These are phyloP conservation scores for Calvatia gigantea DNA, from an alignment of 768 basidiomycete genomes.

Conservation along the genomic window DNA sequence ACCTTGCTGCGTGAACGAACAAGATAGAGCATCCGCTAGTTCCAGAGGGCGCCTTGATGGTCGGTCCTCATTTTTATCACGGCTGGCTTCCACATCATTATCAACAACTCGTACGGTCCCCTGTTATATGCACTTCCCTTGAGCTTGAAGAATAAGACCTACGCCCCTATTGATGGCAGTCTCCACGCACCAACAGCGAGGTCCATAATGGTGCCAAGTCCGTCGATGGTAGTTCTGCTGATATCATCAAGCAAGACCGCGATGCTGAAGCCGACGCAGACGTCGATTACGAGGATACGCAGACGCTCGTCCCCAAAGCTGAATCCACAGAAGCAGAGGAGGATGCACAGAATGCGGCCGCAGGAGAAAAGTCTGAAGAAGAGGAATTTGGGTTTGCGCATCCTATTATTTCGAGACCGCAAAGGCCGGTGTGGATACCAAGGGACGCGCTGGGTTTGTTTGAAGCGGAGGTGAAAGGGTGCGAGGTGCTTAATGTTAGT, in stretches of 20 bases:
- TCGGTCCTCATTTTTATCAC: conserved; percentile 84
- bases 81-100: conserved; percentile 65
- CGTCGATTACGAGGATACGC: not conserved
- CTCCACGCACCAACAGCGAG: conserved; percentile 1
- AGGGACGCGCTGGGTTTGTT: conserved; percentile 62
- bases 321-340: conserved; percentile 8
- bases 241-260: not conserved
- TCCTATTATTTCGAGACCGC: conserved; percentile 72
- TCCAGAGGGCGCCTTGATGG: conserved; percentile 78
- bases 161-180: conserved; percentile 23
- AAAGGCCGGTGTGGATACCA: conserved; percentile 85
- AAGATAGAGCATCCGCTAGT: conserved; percentile 53
- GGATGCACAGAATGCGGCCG: conserved; percentile 1
- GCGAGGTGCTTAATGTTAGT: conserved; percentile 57
- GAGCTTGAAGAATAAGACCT: conserved; percentile 70
- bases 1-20: conserved; percentile 61
- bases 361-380: conserved; percentile 21
- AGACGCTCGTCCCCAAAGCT: conserved; percentile 7
- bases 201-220: not conserved
- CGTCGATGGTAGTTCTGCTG: not conserved
- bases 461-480: conserved; percentile 51
- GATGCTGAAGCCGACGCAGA: conserved; percentile 2
- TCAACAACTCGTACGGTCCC: conserved; percentile 79
- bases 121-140: conserved; percentile 73
- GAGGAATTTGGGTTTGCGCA: conserved; percentile 78